Conservation (phyloP, 345 rosid species). For the Raphanus raphanistrum region DNA sequence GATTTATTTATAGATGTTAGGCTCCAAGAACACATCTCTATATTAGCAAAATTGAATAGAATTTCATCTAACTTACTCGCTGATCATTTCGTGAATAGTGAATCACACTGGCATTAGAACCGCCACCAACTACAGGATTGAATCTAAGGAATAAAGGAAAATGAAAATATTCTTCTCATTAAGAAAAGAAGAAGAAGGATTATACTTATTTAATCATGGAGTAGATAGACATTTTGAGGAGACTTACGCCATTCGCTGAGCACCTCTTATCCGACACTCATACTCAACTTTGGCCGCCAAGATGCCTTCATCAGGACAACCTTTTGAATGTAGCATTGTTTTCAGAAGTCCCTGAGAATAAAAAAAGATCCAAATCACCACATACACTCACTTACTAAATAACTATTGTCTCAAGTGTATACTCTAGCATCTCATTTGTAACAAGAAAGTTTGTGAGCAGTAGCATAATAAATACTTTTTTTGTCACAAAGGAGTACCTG, state of each 20-base stretch:
- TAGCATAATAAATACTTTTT: too few relatives aligned
- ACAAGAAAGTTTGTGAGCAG: too few relatives aligned
- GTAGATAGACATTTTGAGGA: not conserved
- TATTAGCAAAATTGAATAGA: not conserved
- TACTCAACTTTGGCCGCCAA: slow-evolving; percentile 86
- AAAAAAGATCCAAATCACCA: slow-evolving; percentile 22
- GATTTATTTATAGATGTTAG: slow-evolving; percentile 7
- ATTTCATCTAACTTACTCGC: slow-evolving; percentile 50
- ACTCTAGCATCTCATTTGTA: not conserved
- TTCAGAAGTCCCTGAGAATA: slow-evolving; percentile 73
- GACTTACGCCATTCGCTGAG: slow-evolving; percentile 97
- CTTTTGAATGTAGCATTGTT: slow-evolving; percentile 84
- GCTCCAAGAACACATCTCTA: slow-evolving; percentile 21
- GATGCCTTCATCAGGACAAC: slow-evolving; percentile 69
- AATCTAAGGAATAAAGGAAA: slow-evolving; percentile 50
- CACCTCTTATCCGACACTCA: slow-evolving; percentile 90
- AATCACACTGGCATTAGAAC: slow-evolving; percentile 81
- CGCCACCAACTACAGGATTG: slow-evolving; percentile 96
- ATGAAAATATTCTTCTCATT: not conserved
- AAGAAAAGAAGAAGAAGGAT: not conserved
- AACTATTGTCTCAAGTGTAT: slow-evolving; percentile 14
- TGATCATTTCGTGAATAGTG: slow-evolving; percentile 97
- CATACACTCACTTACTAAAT: slow-evolving; percentile 1
- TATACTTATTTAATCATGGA: not conserved
- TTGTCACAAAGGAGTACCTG: slow-evolving; percentile 56